Conservation (phyloP, 768 basidiomycete species). For the Auriscalpium microsporum region DNA sequence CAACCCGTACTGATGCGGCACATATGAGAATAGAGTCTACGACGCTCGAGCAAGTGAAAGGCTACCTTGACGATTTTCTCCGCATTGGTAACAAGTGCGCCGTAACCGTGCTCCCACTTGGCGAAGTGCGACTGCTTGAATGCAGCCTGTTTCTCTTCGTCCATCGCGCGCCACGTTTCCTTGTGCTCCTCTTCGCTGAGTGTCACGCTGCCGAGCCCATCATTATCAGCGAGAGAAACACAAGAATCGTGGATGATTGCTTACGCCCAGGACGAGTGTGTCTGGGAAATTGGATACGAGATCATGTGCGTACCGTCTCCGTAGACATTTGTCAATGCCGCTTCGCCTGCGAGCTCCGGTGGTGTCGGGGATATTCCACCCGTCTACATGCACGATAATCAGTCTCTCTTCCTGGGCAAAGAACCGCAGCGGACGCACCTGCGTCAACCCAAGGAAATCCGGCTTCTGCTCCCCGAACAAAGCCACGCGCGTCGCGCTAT, state of each 20-base stretch:
- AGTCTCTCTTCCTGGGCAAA: not conserved
- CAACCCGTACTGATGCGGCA: slow-evolving; percentile 28
- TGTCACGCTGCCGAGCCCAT: slow-evolving; percentile 21
- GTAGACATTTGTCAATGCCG: slow-evolving; percentile 26
- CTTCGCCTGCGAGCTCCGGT: slow-evolving; percentile 8
- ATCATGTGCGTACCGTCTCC: slow-evolving; percentile 32
- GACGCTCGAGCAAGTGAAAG: not conserved
- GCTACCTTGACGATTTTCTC: slow-evolving; percentile 23
- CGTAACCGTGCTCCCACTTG: slow-evolving; percentile 20
- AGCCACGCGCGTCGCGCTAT: slow-evolving; percentile 29
- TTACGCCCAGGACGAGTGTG: slow-evolving; percentile 30
- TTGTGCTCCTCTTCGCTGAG: slow-evolving; percentile 29
- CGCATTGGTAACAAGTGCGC: slow-evolving; percentile 19
- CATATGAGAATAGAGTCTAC: not conserved
- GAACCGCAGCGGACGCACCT: slow-evolving; percentile 20
- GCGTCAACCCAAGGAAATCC: slow-evolving; percentile 31
- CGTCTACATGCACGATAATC: slow-evolving; percentile 18
- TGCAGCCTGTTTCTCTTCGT: slow-evolving; percentile 18
- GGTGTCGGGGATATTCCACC: slow-evolving; percentile 27
- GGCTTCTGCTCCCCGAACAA: slow-evolving; percentile 31
- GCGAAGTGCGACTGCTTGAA: slow-evolving; percentile 18
- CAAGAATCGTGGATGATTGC: slow-evolving; percentile 2
- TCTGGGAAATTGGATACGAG: slow-evolving; percentile 26
- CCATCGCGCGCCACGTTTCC: slow-evolving; percentile 35
- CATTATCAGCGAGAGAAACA: not conserved